Conservation (phyloP, 306 rosid species). For the Dryas alaskensis region DNA sequence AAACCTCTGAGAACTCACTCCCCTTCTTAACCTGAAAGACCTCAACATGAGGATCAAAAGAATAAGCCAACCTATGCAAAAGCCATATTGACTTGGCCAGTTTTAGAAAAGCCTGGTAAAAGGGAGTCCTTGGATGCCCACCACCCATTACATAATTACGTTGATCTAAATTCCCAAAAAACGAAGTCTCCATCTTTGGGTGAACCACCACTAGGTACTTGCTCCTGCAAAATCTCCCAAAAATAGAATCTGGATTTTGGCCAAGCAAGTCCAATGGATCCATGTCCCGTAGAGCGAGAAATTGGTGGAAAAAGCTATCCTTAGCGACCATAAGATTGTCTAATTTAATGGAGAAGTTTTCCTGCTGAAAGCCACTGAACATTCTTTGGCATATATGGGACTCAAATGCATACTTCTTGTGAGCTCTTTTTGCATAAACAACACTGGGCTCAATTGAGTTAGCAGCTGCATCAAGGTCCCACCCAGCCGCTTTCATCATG, state of each 20-base stretch:
- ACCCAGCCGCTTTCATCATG: conserved; percentile 99
- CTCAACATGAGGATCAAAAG: conserved; percentile 77
- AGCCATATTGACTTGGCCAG: conserved; percentile 92
- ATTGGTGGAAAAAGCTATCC: conserved; percentile 84
- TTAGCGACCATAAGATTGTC: conserved; percentile 50
- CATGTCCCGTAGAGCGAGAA: conserved; percentile 79
- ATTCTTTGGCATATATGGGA: conserved; percentile 92
- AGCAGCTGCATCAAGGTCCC: conserved; percentile 99
- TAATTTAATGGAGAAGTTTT: conserved; percentile 58
- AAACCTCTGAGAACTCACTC: conserved; percentile 88
- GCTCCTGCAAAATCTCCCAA: conserved; percentile 89
- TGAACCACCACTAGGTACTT: conserved; percentile 88
- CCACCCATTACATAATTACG: conserved; percentile 80
- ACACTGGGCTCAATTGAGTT: conserved; percentile 78
- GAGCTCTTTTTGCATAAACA: conserved; percentile 89
- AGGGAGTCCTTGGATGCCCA: conserved; percentile 96
- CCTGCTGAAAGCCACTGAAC: conserved; percentile 93
- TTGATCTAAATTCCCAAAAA: conserved; percentile 92
- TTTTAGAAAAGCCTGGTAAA: conserved; percentile 93
- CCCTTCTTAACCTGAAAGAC: conserved; percentile 91
- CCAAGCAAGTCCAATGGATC: conserved; percentile 96
- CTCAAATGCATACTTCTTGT: conserved; percentile 98
- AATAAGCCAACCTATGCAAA: conserved; percentile 78
- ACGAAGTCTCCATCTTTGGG: conserved; percentile 95
- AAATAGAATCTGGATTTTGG: conserved; percentile 84